phyloP scores from a whole-genome alignment of 83 land plant species.

The Thuja plicata region DNA sequence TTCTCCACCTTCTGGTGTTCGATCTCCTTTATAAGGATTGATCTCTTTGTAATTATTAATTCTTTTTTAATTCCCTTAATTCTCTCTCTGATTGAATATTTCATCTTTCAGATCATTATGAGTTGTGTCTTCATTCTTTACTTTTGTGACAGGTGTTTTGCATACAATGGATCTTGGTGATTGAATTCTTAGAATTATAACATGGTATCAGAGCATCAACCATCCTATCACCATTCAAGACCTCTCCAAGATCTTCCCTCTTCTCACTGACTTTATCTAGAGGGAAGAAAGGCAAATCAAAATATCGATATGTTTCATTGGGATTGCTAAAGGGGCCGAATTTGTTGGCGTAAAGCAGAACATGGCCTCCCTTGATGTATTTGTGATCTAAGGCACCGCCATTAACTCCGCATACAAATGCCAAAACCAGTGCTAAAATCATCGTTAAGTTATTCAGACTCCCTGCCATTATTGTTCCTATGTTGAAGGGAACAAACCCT shows the following conservation, averaged over 20 bases:
- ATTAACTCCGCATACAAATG: not conserved
- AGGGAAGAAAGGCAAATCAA: conserved; percentile 72
- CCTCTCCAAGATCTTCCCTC: conserved; percentile 73
- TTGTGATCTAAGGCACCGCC: conserved; percentile 28
- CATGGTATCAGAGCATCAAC: conserved; percentile 71
- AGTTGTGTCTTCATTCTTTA: too few relatives aligned
- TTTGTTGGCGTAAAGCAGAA: conserved; percentile 42
- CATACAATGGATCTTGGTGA: too few relatives aligned
- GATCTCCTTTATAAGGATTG: too few relatives aligned
- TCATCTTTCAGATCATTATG: too few relatives aligned
- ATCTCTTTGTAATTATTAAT: too few relatives aligned
- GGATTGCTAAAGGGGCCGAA: conserved; percentile 47
- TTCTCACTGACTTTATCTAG: conserved; percentile 61
- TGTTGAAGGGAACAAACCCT: not conserved
- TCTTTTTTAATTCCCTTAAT: too few relatives aligned
- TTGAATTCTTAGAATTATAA: too few relatives aligned
- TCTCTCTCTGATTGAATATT: too few relatives aligned
- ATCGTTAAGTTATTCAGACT: not conserved
- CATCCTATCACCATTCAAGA: conserved; percentile 83
- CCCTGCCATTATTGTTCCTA: not conserved
- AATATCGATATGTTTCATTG: conserved; percentile 91
- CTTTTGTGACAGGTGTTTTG: too few relatives aligned
- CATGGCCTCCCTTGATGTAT: conserved; percentile 33
- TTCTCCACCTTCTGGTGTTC: too few relatives aligned
- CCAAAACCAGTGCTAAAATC: not conserved